These are phyloP conservation scores for Curvularia lunata DNA, from an alignment of 2,329 filamentous ascomycete species.

Conservation along the genomic window DNA sequence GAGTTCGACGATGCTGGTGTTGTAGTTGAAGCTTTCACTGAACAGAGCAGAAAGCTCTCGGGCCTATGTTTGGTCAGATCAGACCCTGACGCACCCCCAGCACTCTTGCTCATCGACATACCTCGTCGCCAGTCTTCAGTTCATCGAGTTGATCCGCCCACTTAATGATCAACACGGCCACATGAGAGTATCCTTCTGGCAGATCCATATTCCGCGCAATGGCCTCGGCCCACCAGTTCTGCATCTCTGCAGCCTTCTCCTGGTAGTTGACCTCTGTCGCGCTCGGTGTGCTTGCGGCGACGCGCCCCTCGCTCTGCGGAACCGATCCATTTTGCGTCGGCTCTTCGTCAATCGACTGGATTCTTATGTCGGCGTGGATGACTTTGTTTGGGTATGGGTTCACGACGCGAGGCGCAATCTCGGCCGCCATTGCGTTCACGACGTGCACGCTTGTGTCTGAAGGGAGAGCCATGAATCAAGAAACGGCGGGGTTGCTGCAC, in stretches of 20 bases:
- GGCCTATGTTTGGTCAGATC: conserved; percentile 28
- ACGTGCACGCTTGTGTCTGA: conserved; percentile 10
- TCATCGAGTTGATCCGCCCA: conserved; percentile 47
- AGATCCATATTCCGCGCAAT: conserved; percentile 35
- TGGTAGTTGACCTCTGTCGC: not conserved
- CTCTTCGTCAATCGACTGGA: conserved; percentile 31
- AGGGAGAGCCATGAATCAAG: conserved; percentile 20
- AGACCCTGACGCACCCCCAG: not conserved
- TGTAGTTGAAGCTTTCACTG: conserved; percentile 37
- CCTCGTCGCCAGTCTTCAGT: conserved; percentile 43
- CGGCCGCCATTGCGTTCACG: conserved; percentile 24
- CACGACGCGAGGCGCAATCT: conserved; percentile 21
- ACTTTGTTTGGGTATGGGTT: conserved; percentile 30
- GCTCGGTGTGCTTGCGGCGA: not conserved
- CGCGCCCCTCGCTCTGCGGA: conserved; percentile 4
- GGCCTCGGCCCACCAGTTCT: conserved; percentile 41
- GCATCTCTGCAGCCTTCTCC: conserved; percentile 17
- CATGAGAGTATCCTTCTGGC: conserved; percentile 42
- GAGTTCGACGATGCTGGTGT: conserved; percentile 42
- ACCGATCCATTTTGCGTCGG: not conserved
- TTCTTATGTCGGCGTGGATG: conserved; percentile 35
- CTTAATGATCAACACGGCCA: conserved; percentile 47
- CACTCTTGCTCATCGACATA: not conserved
- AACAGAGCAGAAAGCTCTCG: conserved; percentile 40
- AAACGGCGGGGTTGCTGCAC: conserved; percentile 7